Evolutionary conservation across 345 rosid species (phyloP), one percentile per base, ranked within the genome.

Genomic region (Ceriops tagal): DNA sequence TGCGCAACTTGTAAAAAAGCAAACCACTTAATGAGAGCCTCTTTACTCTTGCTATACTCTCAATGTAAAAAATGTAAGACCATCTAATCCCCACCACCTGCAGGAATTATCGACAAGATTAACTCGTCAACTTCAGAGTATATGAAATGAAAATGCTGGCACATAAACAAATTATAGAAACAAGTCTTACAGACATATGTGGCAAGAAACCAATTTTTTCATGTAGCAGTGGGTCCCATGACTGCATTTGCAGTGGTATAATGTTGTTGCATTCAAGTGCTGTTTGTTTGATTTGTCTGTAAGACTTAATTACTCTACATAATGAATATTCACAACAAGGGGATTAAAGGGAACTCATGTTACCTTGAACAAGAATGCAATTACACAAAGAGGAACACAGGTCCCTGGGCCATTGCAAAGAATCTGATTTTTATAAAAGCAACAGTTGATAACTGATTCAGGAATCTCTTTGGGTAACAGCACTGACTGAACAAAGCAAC

Each of bases 341-440:
- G 5, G 65, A 22, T 20, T 15, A 20, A 28, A 65, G 56, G 65
- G 65, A 55, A 71, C 34, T 61, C 20, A 16, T 31, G 61, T 71
- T 28, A 92, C 98, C 96, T 92, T 95, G 78, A 95, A 86, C 62
- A 85, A 46, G 77, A 88, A 88, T 27, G 98, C 92, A 51, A 92
- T 92, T 51, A 68, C 61, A 37, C 96, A 90, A 6, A 95, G 81
- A 76, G 99, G 98, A 75, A 92, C 76, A 75, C 99, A 95, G 6
- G 99, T 91, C 72, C 97, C 96, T 20, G 99, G 98, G 73, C 98
- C 98, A 78, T 95, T 92, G 82, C 99, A 95, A 69, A 90, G 89
- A 72, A 95, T 79, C 98, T 90, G 63, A 30, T 61, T 52, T 65
- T 39, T 15, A 49, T 35, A 51, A n/a, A 37, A 65, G 15, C 39